These are phyloP conservation scores for Claviceps humidiphila DNA, from an alignment of 2,329 filamentous ascomycete species.

Conservation along the genomic window DNA sequence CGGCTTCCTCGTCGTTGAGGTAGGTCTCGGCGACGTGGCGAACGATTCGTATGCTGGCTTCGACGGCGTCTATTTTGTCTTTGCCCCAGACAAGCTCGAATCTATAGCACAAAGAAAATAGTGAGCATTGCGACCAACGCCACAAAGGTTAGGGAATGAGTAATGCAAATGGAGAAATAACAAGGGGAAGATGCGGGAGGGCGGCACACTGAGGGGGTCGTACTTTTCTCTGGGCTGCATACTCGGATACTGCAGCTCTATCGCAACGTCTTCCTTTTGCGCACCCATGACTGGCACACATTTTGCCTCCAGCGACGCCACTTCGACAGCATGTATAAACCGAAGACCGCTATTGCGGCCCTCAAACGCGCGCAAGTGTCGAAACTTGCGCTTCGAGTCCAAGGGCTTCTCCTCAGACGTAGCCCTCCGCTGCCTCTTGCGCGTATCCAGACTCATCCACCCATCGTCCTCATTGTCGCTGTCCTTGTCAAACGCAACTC, in stretches of 20 bases:
- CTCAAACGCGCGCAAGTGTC: conserved; percentile 32
- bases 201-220: conserved; percentile 7
- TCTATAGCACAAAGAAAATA: conserved; percentile 11
- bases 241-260: conserved; percentile 78
- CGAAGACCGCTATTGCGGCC: conserved; percentile 26
- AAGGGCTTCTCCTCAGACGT: conserved; percentile 26
- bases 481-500: conserved; percentile 36
- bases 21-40: conserved; percentile 63
- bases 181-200: not conserved
- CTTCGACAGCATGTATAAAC: conserved; percentile 46
- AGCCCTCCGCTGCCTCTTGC: conserved; percentile 34
- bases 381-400: conserved; percentile 34
- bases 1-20: conserved; percentile 55
- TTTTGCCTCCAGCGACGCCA: conserved; percentile 37
- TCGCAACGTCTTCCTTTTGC: conserved; percentile 38
- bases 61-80: conserved; percentile 64
- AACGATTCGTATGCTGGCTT: conserved; percentile 59
- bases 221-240: conserved; percentile 54
- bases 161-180: not conserved
- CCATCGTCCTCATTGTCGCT: conserved; percentile 39
- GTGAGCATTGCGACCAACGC: not conserved
- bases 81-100: conserved; percentile 61
- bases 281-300: conserved; percentile 38
- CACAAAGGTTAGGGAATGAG: not conserved
- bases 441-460: conserved; percentile 34